Evolutionary conservation across 805 yeast genomes (phyloP).

Genomic region (Kluyveromyces wickerhamii): DNA sequence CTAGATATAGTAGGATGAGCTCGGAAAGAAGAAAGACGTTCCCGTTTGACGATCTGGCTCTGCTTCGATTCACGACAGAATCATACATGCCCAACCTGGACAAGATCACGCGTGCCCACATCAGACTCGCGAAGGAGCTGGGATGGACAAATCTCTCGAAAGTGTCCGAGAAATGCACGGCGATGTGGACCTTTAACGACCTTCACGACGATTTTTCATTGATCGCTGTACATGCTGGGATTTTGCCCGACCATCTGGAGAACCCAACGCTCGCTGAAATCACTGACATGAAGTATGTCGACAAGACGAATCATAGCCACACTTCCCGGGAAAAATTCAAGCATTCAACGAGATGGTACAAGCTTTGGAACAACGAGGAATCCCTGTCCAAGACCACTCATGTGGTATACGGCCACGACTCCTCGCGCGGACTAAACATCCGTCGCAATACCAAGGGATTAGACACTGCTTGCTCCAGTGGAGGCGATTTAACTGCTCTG

Average conservation of each 20-base stretch:
- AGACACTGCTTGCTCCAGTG: constrained; percentile 77
- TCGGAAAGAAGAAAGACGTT: constrained; percentile 6
- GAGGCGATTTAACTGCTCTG: constrained; percentile 59
- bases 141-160: constrained; percentile 14
- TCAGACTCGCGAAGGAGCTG: constrained; percentile 15
- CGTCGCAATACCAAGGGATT: constrained; percentile 67
- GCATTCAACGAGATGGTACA: constrained; percentile 45
- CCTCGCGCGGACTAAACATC: constrained; percentile 62
- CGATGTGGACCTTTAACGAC: constrained; percentile 13
- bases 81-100: constrained; percentile 13
- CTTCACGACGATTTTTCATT: constrained; percentile 23
- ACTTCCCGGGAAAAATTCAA: constrained; percentile 21
- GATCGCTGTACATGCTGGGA: constrained; percentile 78
- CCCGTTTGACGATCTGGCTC: constrained; percentile 7
- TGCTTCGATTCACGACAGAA: constrained; percentile 14
- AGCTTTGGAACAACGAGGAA: constrained; percentile 38
- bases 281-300: constrained; percentile 60
- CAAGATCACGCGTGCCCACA: constrained; percentile 16
- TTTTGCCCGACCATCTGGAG: constrained; percentile 48
- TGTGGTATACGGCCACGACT: constrained; percentile 86
- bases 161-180: constrained; percentile 18
- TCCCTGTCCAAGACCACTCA: constrained; percentile 25
- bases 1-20: constrained; percentile 23
- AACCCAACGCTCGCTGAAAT: constrained; percentile 54
- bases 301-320: constrained; percentile 53